These are phyloP conservation scores for Leccinum subfulvum DNA, from an alignment of 1,284 basidiomycete species.

Conservation along the genomic window DNA sequence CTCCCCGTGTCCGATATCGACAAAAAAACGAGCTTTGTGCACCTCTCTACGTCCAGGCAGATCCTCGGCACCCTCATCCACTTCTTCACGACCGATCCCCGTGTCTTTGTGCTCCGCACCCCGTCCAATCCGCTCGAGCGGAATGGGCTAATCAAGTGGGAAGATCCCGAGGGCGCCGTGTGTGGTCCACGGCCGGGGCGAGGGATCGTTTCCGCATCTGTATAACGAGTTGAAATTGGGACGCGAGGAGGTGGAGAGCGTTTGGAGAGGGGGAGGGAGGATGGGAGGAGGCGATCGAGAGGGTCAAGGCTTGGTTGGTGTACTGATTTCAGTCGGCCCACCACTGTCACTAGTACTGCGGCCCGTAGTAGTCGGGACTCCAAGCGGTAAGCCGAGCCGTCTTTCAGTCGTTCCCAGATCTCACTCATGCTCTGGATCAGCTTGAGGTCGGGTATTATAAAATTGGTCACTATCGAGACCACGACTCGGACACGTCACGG, in stretches of 20 bases:
- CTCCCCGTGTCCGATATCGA: conserved; percentile 31
- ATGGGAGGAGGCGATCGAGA: conserved; percentile 22
- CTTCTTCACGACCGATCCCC: conserved; percentile 23
- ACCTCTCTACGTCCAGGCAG: conserved; percentile 30
- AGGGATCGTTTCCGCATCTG: conserved; percentile 31
- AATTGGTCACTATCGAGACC: no score
- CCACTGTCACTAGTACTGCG: no score
- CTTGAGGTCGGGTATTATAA: neutral
- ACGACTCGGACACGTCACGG: no score
- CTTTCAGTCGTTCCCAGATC: neutral
- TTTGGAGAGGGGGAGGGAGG: conserved; percentile 15
- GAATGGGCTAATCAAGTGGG: conserved; percentile 21
- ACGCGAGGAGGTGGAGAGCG: conserved; percentile 26
- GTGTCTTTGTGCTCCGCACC: conserved; percentile 27
- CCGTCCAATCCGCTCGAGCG: conserved; percentile 16
- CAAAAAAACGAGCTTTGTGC: conserved; percentile 27
- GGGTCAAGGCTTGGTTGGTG: conserved; percentile 22
- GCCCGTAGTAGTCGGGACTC: no score
- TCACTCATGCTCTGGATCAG: neutral
- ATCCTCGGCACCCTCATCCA: conserved; percentile 23
- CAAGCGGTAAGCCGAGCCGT: neutral
- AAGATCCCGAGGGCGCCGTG: conserved; percentile 21
- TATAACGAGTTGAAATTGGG: conserved; percentile 30
- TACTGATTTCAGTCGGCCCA: conserved; percentile 14
- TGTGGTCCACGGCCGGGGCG: conserved; percentile 26